Conservation (phyloP, 768 basidiomycete genomes). For the Hemileccinum rubropunctum region DNA sequence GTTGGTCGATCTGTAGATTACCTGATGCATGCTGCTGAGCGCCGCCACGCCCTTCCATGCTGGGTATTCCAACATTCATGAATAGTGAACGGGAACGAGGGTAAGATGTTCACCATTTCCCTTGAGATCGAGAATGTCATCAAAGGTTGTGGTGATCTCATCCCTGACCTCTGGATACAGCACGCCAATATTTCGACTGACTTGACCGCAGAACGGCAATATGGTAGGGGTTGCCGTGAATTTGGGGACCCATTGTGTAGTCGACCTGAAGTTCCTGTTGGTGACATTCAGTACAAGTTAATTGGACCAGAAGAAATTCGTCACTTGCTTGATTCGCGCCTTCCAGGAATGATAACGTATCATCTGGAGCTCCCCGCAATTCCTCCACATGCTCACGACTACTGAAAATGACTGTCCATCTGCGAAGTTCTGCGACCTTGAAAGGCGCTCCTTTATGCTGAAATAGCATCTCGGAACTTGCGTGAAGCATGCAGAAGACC, state of each 20-base stretch:
- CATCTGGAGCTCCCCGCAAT: slow-evolving; percentile 38
- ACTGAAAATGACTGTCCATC: slow-evolving; percentile 12
- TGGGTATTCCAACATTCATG: slow-evolving; percentile 6
- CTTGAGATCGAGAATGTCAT: slow-evolving; percentile 31
- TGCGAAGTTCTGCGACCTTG: slow-evolving; percentile 23
- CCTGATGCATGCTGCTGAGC: slow-evolving; percentile 25
- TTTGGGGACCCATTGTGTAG: slow-evolving; percentile 36
- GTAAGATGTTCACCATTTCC: slow-evolving; percentile 9
- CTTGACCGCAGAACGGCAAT: slow-evolving; percentile 24
- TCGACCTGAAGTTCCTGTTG: slow-evolving; percentile 35
- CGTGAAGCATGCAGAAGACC: too few species aligned
- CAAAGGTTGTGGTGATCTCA: slow-evolving; percentile 41
- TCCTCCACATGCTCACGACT: slow-evolving; percentile 36
- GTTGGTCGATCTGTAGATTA: slow-evolving; percentile 43
- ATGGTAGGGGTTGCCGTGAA: slow-evolving; percentile 31
- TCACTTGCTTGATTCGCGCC: slow-evolving; percentile 32
- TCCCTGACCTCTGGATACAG: slow-evolving; percentile 41
- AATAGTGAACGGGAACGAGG: too few species aligned
- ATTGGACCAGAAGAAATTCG: not conserved
- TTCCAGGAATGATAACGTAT: slow-evolving; percentile 34
- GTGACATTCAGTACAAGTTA: too few species aligned
- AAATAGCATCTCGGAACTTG: not conserved
- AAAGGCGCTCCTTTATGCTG: slow-evolving; percentile 30
- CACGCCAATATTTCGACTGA: slow-evolving; percentile 34
- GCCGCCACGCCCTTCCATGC: slow-evolving; percentile 38